phyloP scores from a whole-genome alignment of 1,139 yeast species.

The Barnettozyma hawaiiensis region DNA sequence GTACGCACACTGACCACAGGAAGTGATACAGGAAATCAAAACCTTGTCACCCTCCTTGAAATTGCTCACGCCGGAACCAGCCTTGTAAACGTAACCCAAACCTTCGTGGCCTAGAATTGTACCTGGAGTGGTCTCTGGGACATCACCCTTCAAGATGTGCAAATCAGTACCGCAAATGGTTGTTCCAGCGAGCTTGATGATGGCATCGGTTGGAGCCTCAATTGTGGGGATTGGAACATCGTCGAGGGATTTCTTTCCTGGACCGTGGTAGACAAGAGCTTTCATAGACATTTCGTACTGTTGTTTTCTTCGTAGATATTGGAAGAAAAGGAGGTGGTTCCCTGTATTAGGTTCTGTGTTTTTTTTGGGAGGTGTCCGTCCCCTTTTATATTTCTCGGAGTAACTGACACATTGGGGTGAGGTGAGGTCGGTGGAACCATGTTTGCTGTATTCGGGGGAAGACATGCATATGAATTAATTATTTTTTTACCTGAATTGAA shows the following conservation, averaged over 20 bases:
- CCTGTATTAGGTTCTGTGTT: no score
- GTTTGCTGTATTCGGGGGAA: no score
- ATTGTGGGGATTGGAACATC: slow-evolving; percentile 35
- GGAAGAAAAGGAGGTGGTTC: no score
- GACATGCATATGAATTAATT: no score
- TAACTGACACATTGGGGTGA: not conserved
- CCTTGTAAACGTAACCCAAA: slow-evolving; percentile 39
- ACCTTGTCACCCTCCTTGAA: slow-evolving; percentile 42
- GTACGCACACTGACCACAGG: slow-evolving; percentile 49
- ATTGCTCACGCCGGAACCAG: slow-evolving; percentile 32
- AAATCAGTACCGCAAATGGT: slow-evolving; percentile 47
- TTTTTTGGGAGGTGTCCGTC: not conserved
- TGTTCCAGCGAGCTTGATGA: slow-evolving; percentile 38
- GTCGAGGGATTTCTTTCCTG: slow-evolving; percentile 33
- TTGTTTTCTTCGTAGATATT: no score
- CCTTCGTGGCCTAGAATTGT: slow-evolving; percentile 51
- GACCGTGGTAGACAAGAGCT: slow-evolving; percentile 41
- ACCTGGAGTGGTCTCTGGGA: slow-evolving; percentile 42
- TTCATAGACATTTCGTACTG: slow-evolving; percentile 33
- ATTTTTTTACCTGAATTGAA: no score
- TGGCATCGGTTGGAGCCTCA: slow-evolving; percentile 36
- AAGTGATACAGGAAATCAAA: slow-evolving; percentile 39
- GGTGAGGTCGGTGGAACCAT: not conserved
- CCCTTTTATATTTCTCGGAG: slow-evolving; percentile 1
- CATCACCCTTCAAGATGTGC: slow-evolving; percentile 43